Base-by-base conservation (phyloP, 768 basidiomycete genomes). In the Phaeotremella fagi region DNA sequence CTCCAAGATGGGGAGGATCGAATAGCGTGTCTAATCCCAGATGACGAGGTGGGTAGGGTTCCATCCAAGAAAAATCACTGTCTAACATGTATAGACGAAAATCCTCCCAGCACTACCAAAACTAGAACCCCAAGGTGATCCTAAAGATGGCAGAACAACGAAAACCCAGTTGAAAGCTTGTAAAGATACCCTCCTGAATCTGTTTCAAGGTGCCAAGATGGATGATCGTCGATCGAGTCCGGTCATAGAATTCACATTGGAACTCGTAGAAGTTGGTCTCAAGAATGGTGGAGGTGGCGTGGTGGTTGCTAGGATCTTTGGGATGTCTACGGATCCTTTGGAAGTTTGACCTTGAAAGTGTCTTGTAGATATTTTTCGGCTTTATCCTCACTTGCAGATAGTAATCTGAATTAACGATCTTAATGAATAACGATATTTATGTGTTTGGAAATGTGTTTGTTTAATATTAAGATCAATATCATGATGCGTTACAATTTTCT, bases 81-180 rank as follows among this genome's bases (percentile, higher is more conserved):
- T 15, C 27, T 22, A 49, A 24, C 14, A 3, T 45, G 35, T 26
- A 2, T 25, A 62, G 61, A 43, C 46, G 22, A 38, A 31, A n/a
- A 62, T 70, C 54, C 42, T 70, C 3, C 68, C 68, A 3, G 29
- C 62, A 4, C 45, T 66, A 0, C 64, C 68, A 24, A 61, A 64
- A 3, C 29, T 59, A 23, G 23, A 24, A 11, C 25, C 48, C 4
- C 45, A 47, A 14, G 47, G 52, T 14, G 54, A 56, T 31, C 56
- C 62, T 1, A 70, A 66, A 23, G 60, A 64, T 24, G n/a, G 45
- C 11, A 42, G 33, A 3, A 61, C 57, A 28, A 45, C 50, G 3
- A 26, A 24, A 2, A 31, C 18, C 16, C 52, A 54, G 31, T 23
- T 62, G 4, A 47, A 25, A 6, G 44, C 54, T 25, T 16, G 52